phyloP scores from a whole-genome alignment of 169 alveolate species.

The Eimeria zaria region DNA sequence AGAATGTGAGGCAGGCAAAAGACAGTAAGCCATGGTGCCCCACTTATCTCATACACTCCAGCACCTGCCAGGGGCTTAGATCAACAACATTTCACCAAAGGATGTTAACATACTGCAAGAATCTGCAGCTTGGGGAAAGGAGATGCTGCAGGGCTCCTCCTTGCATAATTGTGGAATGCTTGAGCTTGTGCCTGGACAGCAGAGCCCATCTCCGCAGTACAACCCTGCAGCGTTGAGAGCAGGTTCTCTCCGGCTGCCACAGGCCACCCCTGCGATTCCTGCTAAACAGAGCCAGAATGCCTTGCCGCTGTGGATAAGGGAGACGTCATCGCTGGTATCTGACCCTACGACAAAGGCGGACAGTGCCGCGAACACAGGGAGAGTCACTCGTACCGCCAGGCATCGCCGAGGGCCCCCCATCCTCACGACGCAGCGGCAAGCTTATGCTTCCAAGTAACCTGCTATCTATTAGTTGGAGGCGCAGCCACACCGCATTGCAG shows the following conservation, averaged over 20 bases:
- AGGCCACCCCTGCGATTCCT: conserved; percentile 61
- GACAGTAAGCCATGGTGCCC: neutral
- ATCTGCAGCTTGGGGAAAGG: neutral
- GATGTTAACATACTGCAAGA: conserved; percentile 24
- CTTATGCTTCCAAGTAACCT: neutral
- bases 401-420: conserved; percentile 14
- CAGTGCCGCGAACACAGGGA: neutral
- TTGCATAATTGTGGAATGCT: neutral
- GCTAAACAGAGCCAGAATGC: conserved; percentile 51
- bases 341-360: neutral
- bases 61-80: neutral
- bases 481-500: neutral
- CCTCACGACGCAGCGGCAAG: neutral
- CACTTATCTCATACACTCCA: neutral
- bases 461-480: neutral
- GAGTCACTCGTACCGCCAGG: neutral
- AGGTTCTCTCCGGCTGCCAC: conserved; percentile 76
- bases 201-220: conserved; percentile 59
- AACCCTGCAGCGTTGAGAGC: neutral
- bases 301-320: conserved; percentile 11
- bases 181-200: conserved; percentile 22
- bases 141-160: conserved; percentile 37
- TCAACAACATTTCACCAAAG: neutral
- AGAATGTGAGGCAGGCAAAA: neutral
- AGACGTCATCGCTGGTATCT: neutral